phyloP scores from a whole-genome alignment of 1,139 yeast genomes.

The Hansenula anomala region DNA sequence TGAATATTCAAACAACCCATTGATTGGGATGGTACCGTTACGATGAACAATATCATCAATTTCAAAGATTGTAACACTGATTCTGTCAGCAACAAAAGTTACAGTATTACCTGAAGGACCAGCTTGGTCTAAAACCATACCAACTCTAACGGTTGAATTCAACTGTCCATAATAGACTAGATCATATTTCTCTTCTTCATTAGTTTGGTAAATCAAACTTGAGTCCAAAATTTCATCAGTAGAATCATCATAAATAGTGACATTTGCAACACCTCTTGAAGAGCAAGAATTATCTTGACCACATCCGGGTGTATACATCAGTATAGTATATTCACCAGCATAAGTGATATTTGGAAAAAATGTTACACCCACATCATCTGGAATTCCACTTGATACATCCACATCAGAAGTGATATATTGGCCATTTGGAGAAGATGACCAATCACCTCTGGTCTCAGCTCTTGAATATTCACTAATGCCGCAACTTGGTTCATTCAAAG shows the following conservation, averaged over 20 bases:
- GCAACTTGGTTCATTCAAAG: conserved; percentile 66
- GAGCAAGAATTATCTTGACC: conserved; percentile 60
- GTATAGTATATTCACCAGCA: conserved; percentile 70
- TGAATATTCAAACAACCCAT: conserved; percentile 82
- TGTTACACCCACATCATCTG: conserved; percentile 41
- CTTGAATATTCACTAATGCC: conserved; percentile 29
- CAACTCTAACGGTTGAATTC: conserved; percentile 52
- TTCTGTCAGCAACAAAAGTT: conserved; percentile 68
- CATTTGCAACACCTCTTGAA: conserved; percentile 73
- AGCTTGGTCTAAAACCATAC: conserved; percentile 35
- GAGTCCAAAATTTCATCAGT: conserved; percentile 38
- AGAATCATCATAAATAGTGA: conserved; percentile 46
- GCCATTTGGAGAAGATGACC: conserved; percentile 26
- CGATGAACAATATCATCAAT: conserved; percentile 41
- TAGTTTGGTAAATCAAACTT: conserved; percentile 66
- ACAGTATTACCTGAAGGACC: conserved; percentile 27
- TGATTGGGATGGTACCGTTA: conserved; percentile 36
- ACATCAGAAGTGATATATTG: conserved; percentile 33
- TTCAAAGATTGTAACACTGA: conserved; percentile 49
- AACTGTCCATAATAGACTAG: conserved; percentile 67
- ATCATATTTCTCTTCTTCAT: conserved; percentile 77
- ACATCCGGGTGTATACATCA: conserved; percentile 88
- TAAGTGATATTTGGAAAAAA: conserved; percentile 69
- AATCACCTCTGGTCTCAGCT: conserved; percentile 27
- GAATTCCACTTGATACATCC: conserved; percentile 25